These are phyloP conservation scores for Diphasiastrum complanatum DNA, from an alignment of 83 land plant species.

Conservation along the genomic window DNA sequence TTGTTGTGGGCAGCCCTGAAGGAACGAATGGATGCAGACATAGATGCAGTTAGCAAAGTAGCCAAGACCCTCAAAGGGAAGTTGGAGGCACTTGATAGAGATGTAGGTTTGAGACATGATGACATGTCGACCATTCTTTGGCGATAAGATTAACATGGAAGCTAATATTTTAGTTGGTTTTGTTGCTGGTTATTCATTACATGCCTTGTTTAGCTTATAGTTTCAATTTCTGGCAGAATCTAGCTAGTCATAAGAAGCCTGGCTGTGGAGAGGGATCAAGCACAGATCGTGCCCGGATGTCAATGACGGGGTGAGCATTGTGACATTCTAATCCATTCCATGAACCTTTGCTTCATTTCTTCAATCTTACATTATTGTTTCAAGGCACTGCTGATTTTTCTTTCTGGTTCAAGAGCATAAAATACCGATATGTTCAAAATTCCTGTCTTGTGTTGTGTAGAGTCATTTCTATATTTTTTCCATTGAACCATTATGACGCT, in stretches of 20 bases:
- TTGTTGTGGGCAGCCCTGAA: conserved; percentile 20
- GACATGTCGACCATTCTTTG: background rate
- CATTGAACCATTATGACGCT: too few species aligned
- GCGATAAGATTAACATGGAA: too few species aligned
- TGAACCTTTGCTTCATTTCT: too few species aligned
- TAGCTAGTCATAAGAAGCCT: conserved; percentile 13
- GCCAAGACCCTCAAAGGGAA: conserved; percentile 31
- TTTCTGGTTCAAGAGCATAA: too few species aligned
- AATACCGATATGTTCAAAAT: too few species aligned
- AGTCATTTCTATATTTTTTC: too few species aligned
- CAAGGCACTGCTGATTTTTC: too few species aligned
- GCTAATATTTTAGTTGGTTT: background rate
- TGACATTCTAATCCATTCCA: too few species aligned
- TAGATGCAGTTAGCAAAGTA: conserved; percentile 30
- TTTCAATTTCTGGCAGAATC: conserved; percentile 3
- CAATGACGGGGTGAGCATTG: conserved; percentile 6
- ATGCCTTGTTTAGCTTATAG: background rate
- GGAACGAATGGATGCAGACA: conserved; percentile 33
- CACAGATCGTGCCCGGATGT: conserved; percentile 5
- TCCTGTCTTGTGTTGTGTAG: too few species aligned
- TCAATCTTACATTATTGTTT: too few species aligned
- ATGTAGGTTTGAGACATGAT: conserved; percentile 8
- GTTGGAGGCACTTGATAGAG: conserved; percentile 37
- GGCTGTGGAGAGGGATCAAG: conserved; percentile 17
- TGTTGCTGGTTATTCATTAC: background rate